phyloP scores from a whole-genome alignment of 2,329 filamentous ascomycete species.

The Canariomyces notabilis region DNA sequence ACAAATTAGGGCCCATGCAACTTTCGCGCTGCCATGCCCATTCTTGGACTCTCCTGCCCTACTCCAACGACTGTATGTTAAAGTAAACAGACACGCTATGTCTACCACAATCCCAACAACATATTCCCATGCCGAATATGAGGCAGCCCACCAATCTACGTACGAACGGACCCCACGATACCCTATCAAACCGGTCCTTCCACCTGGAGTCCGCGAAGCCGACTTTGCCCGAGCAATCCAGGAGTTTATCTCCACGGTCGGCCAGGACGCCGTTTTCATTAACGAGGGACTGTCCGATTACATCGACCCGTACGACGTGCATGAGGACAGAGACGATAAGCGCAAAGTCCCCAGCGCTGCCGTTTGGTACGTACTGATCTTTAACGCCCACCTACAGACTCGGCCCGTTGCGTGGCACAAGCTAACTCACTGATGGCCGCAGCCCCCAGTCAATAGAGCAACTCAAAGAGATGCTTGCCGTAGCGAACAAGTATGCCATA shows the following conservation, averaged over 20 bases:
- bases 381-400: neutral
- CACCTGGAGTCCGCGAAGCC: slow-evolving; percentile 34
- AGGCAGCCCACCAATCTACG: slow-evolving; percentile 37
- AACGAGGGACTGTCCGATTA: slow-evolving; percentile 38
- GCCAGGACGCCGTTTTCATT: slow-evolving; percentile 35
- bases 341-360: slow-evolving; percentile 40
- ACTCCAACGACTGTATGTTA: no score
- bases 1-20: no score
- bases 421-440: slow-evolving; percentile 15
- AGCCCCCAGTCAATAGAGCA: slow-evolving; percentile 31
- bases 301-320: slow-evolving; percentile 43
- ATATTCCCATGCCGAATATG: slow-evolving; percentile 38
- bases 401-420: no score
- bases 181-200: slow-evolving; percentile 35
- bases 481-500: slow-evolving; percentile 32
- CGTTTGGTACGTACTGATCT: slow-evolving; percentile 30
- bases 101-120: slow-evolving; percentile 15
- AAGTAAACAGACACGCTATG: no score
- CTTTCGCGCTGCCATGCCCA: no score
- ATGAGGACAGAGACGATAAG: slow-evolving; percentile 32
- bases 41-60: no score
- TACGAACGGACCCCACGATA: slow-evolving; percentile 37
- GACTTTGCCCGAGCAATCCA: slow-evolving; percentile 36
- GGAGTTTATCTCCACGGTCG: slow-evolving; percentile 32
- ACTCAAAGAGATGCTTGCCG: slow-evolving; percentile 30